A percentile compares a stretch with the other conserved stretches of the same genome.
These are phyloP conservation scores for Castanea crenata DNA, from an alignment of 306 rosid species.

Conservation along the genomic window DNA sequence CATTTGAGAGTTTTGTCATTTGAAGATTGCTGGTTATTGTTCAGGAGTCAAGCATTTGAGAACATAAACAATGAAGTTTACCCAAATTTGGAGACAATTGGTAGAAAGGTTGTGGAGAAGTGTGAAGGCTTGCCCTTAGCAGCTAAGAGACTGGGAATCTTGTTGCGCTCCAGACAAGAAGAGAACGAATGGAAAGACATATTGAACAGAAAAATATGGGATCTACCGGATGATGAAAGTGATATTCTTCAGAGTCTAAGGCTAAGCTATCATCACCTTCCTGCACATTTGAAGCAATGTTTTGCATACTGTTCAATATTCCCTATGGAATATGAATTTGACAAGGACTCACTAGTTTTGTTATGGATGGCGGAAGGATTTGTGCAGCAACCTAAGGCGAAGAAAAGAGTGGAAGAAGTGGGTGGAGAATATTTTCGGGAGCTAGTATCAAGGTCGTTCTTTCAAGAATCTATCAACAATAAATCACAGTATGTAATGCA, in stretches of 20 bases:
- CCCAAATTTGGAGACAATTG: constrained; percentile 29
- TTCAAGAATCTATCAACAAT: constrained; percentile 11
- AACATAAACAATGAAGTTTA: constrained; percentile 3
- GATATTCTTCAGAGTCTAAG: constrained; percentile 33
- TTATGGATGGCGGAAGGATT: constrained; percentile 45
- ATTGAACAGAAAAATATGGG: constrained; percentile 38
- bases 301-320: constrained; percentile 29
- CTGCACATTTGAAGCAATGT: constrained; percentile 34
- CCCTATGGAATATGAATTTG: constrained; percentile 18
- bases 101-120: constrained; percentile 29
- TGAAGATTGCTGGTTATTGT: constrained; percentile 45
- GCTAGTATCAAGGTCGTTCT: constrained; percentile 34
- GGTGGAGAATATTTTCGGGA: constrained; percentile 33
- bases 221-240: constrained; percentile 33
- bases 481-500: constrained; percentile 21
- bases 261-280: constrained; percentile 33
- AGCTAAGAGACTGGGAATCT: constrained; percentile 38
- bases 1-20: constrained; percentile 21
- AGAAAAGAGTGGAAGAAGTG: constrained; percentile 23
- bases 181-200: constrained; percentile 42
- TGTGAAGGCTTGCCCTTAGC: constrained; percentile 54
- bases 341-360: constrained; percentile 28
- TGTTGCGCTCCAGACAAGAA: constrained; percentile 25
- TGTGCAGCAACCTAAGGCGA: constrained; percentile 27
- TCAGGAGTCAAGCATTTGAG: constrained; percentile 37